A percentile compares a stretch with the other conserved stretches of the same genome.
Evolutionary conservation across 2,329 filamentous ascomycete genomes (phyloP).

Genomic region (Diaporthe caulivora): DNA sequence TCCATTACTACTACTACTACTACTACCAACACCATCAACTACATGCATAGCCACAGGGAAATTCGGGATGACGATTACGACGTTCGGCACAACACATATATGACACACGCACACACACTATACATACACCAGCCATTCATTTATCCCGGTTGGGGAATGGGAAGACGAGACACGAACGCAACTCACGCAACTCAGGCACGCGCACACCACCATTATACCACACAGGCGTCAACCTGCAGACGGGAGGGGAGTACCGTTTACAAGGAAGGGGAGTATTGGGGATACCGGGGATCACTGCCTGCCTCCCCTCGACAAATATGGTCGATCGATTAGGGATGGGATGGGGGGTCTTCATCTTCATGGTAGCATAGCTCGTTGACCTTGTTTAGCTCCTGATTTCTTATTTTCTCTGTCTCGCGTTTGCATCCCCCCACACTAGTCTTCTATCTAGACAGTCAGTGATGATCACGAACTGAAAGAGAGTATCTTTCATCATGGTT

Average conservation of each 20-base stretch:
- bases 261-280: slow-evolving; percentile 20
- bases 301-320: neutral
- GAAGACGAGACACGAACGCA: neutral
- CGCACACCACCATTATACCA: neutral
- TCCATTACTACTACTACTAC: neutral
- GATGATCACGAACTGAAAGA: slow-evolving; percentile 33
- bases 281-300: neutral
- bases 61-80: slow-evolving; percentile 22
- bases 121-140: slow-evolving; percentile 32
- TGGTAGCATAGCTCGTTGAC: slow-evolving; percentile 15
- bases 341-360: neutral
- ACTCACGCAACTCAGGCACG: neutral
- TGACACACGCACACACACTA: too few species aligned
- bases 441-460: slow-evolving; percentile 35
- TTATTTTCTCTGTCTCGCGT: neutral
- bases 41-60: slow-evolving; percentile 35
- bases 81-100: slow-evolving; percentile 31
- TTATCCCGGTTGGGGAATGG: neutral
- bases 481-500: neutral
- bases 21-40: neutral
- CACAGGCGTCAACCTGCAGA: slow-evolving; percentile 18
- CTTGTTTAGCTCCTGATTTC: neutral
- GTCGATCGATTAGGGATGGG: neutral
- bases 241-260: slow-evolving; percentile 11
- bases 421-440: neutral